Percentiles rank a stretch among this genome's conserved stretches.
These are phyloP conservation scores for Bretschneidera sinensis DNA, from an alignment of 345 rosid genomes.

Conservation along the genomic window DNA sequence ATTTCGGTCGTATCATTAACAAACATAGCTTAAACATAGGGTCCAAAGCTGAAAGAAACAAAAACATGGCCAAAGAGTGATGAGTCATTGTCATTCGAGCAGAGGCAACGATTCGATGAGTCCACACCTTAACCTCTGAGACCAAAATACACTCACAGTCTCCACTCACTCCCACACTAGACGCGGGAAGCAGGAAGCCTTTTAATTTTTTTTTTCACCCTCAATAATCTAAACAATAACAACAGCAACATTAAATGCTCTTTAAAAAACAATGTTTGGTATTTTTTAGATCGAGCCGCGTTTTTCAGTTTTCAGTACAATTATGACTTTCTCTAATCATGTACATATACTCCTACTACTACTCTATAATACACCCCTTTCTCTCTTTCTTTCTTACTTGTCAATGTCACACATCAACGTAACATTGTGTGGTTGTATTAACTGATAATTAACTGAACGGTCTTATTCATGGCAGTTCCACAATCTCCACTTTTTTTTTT, in stretches of 20 bases:
- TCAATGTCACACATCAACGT: slow-evolving; percentile 31
- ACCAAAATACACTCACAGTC: slow-evolving; percentile 18
- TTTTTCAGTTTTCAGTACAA: slow-evolving; percentile 40
- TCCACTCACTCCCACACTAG: slow-evolving; percentile 25
- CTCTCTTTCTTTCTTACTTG: slow-evolving; percentile 17
- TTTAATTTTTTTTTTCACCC: neutral
- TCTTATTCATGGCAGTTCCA: slow-evolving; percentile 54
- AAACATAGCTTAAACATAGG: too few relatives aligned
- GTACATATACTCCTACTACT: neutral
- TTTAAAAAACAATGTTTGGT: slow-evolving; percentile 13
- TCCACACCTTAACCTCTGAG: slow-evolving; percentile 48
- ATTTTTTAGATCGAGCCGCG: slow-evolving; percentile 34
- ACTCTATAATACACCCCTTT: neutral
- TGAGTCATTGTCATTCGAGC: slow-evolving; percentile 25
- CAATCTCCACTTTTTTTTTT: slow-evolving; percentile 31
- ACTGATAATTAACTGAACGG: slow-evolving; percentile 29
- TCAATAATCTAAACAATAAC: neutral
- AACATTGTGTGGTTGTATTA: slow-evolving; percentile 27
- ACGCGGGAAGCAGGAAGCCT: slow-evolving; percentile 12
- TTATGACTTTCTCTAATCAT: slow-evolving; percentile 38
- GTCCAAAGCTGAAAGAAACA: slow-evolving; percentile 22
- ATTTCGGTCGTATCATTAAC: too few relatives aligned
- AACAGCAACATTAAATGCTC: slow-evolving; percentile 10
- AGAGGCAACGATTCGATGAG: slow-evolving; percentile 54
- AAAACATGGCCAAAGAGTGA: slow-evolving; percentile 22